Conservation (phyloP, 805 yeast genomes). For the Cyberlindnera xishuangbannaensis region DNA sequence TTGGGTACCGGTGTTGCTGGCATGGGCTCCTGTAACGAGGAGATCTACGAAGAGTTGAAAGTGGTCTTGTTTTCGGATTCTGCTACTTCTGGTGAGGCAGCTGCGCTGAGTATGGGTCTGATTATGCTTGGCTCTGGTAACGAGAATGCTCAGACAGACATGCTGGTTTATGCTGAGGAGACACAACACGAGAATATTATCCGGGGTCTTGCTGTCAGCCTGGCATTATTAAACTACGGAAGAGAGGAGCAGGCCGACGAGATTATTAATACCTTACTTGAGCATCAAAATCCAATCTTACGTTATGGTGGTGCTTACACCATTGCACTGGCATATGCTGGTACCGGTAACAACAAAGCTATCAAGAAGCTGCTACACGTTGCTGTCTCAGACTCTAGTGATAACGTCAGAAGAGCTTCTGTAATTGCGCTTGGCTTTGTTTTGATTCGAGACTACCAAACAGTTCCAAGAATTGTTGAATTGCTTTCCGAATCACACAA, state of each 20-base stretch:
- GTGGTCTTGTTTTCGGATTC: constrained; percentile 84
- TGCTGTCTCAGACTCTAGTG: constrained; percentile 95
- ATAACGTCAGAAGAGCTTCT: constrained; percentile 95
- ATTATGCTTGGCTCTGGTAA: constrained; percentile 90
- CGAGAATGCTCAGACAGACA: constrained; percentile 61
- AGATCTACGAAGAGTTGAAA: constrained; percentile 74
- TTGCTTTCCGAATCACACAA: constrained; percentile 89
- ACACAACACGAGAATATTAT: constrained; percentile 94
- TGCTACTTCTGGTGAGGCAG: constrained; percentile 93
- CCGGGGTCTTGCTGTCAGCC: constrained; percentile 87
- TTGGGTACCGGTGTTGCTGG: constrained; percentile 96
- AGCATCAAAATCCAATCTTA: constrained; percentile 73
- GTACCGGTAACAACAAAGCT: constrained; percentile 88
- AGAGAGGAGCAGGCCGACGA: constrained; percentile 75
- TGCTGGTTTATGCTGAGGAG: constrained; percentile 88
- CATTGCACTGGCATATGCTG: constrained; percentile 92
- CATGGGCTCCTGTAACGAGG: constrained; percentile 78
- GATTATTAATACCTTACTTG: constrained; percentile 57
- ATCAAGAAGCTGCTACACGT: constrained; percentile 80
- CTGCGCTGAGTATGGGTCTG: constrained; percentile 93
- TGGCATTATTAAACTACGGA: constrained; percentile 82
- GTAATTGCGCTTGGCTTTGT: constrained; percentile 90
- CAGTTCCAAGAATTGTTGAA: constrained; percentile 94
- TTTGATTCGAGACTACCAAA: constrained; percentile 81
- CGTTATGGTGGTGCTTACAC: constrained; percentile 97